phyloP scores from a whole-genome alignment of 169 alveolate species.

The Condylostoma magnum region DNA sequence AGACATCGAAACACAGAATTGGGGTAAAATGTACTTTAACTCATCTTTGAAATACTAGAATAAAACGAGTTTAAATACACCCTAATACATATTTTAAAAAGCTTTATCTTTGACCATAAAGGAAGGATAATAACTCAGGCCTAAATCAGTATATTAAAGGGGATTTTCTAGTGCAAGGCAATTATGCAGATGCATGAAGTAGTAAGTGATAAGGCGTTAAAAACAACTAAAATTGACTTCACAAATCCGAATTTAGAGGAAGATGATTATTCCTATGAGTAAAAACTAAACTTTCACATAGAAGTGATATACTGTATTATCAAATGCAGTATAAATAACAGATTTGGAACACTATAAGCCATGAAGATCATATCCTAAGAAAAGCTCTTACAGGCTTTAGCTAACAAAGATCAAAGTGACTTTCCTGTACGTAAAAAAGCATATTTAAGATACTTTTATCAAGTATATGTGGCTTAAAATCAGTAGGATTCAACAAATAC shows the following conservation, averaged over 20 bases:
- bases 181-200: slow-evolving; percentile 4
- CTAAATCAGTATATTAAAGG: slow-evolving; percentile 9
- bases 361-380: background rate
- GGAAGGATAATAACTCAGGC: background rate
- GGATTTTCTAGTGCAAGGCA: slow-evolving; percentile 3
- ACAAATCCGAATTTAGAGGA: background rate
- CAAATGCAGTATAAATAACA: slow-evolving; percentile 1
- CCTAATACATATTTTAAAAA: slow-evolving; percentile 11
- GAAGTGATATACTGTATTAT: slow-evolving; percentile 21
- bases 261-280: background rate
- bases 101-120: slow-evolving; percentile 11
- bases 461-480: slow-evolving; percentile 2
- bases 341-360: slow-evolving; percentile 16
- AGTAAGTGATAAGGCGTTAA: too few relatives aligned
- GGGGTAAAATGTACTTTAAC: background rate
- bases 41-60: slow-evolving; percentile 9
- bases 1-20: background rate
- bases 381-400: background rate
- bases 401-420: too few relatives aligned
- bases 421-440: slow-evolving; percentile 1
- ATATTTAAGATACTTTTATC: slow-evolving; percentile 5
- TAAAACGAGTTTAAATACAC: slow-evolving; percentile 1
- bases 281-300: background rate
- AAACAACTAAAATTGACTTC: too few relatives aligned
- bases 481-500: background rate